Evolutionary conservation across 768 basidiomycete species (phyloP).

Genomic region (Boletellus emodensis): DNA sequence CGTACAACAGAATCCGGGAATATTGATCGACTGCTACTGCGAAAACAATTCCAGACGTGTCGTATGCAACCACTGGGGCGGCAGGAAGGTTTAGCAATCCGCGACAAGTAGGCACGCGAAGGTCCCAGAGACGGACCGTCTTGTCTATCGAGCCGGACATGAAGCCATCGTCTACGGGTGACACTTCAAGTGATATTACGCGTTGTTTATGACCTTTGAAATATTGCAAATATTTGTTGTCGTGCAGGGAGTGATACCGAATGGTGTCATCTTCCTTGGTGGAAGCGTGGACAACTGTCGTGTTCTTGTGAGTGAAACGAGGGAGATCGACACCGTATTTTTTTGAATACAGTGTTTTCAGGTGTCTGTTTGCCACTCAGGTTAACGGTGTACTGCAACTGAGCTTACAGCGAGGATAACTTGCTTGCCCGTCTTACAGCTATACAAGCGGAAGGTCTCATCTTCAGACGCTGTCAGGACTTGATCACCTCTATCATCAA

Average conservation of each 20-base stretch:
- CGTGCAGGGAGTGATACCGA: constrained; percentile 91
- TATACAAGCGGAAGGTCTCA: constrained; percentile 87
- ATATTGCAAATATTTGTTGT: constrained; percentile 95
- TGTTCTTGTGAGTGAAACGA: constrained; percentile 89
- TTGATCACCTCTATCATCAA: constrained; percentile 87
- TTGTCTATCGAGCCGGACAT: constrained; percentile 93
- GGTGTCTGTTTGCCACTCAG: constrained; percentile 44
- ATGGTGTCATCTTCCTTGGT: constrained; percentile 95
- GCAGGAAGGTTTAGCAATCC: constrained; percentile 75
- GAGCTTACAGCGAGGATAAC: constrained; percentile 38
- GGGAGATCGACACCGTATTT: constrained; percentile 97
- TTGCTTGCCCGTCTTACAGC: constrained; percentile 89
- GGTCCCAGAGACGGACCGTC: constrained; percentile 95
- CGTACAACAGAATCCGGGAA: constrained; percentile 81
- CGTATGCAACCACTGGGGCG: constrained; percentile 79
- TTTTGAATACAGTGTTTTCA: constrained; percentile 82
- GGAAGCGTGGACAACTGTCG: constrained; percentile 82
- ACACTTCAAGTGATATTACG: constrained; percentile 88
- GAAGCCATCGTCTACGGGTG: constrained; percentile 91
- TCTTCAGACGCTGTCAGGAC: constrained; percentile 88
- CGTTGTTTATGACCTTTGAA: constrained; percentile 91
- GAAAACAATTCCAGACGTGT: constrained; percentile 77
- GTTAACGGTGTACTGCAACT: constrained; percentile 25
- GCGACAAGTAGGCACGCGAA: constrained; percentile 72
- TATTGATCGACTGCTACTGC: constrained; percentile 83